Evolutionary conservation across 805 yeast genomes (phyloP).

Genomic region (Yarrowia sp.): DNA sequence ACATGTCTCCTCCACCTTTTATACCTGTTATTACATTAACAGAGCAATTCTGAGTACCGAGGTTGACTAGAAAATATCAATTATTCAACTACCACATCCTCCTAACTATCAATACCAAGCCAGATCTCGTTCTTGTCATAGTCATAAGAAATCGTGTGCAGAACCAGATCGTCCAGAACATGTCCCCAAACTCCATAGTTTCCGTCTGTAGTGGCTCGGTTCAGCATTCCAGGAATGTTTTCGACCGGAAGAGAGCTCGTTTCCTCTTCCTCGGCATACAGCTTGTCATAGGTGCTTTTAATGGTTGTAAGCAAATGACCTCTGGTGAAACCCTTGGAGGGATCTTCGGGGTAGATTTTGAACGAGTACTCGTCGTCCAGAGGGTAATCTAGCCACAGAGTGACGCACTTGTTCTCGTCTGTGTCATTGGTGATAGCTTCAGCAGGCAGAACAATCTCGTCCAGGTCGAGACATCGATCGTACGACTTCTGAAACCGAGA

Average conservation of each 20-base stretch:
- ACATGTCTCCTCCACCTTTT: no score
- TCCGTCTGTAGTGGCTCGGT: constrained; percentile 25
- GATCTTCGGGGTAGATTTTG: constrained; percentile 27
- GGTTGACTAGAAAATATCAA: no score
- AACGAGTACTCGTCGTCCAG: constrained; percentile 33
- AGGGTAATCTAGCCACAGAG: constrained; percentile 33
- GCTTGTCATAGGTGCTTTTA: constrained; percentile 18
- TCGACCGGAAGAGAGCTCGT: constrained; percentile 9
- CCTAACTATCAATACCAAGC: constrained; percentile 36
- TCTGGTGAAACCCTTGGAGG: constrained; percentile 21
- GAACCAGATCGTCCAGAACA: constrained; percentile 32
- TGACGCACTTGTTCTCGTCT: constrained; percentile 2
- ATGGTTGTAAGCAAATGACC: neutral
- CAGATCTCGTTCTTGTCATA: constrained; percentile 7
- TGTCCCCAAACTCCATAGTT: constrained; percentile 37
- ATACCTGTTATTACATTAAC: no score
- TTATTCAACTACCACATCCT: no score
- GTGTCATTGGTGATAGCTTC: neutral
- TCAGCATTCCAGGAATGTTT: constrained; percentile 32
- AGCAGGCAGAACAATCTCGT: constrained; percentile 5
- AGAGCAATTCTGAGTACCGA: no score
- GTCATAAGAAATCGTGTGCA: constrained; percentile 20
- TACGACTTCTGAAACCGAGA: neutral
- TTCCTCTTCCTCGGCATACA: constrained; percentile 30
- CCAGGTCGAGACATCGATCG: neutral